These are phyloP conservation scores for Trichoderma sp. DNA, from an alignment of 2,329 filamentous ascomycete species.

Conservation along the genomic window DNA sequence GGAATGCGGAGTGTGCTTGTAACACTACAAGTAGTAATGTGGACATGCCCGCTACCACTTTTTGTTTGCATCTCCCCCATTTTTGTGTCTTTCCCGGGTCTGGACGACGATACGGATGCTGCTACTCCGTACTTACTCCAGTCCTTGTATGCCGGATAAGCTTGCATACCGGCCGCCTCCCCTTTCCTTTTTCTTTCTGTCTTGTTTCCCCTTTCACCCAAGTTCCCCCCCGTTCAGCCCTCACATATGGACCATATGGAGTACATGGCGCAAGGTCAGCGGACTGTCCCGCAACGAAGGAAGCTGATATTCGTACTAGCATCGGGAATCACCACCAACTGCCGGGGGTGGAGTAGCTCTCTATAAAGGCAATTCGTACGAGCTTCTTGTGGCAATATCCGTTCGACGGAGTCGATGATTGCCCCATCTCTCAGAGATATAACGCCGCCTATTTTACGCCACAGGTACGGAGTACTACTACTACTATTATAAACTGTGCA, in stretches of 20 bases:
- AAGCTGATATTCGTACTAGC: not conserved
- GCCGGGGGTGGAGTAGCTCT: conserved; percentile 1
- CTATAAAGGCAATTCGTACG: not conserved
- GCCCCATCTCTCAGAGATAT: not conserved
- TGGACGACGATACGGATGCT: not conserved
- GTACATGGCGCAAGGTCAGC: conserved; percentile 12
- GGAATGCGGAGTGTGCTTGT: conserved; percentile 1
- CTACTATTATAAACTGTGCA: not conserved
- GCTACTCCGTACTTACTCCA: no score
- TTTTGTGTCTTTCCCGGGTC: not conserved
- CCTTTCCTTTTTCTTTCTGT: not conserved
- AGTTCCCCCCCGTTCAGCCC: not conserved
- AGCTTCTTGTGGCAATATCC: not conserved
- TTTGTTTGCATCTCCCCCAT: not conserved
- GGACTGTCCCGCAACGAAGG: not conserved
- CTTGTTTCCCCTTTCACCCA: not conserved
- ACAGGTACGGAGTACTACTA: not conserved
- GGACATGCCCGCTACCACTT: not conserved
- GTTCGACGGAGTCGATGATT: not conserved
- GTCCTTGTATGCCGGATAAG: not conserved
- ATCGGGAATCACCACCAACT: not conserved
- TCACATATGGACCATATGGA: conserved; percentile 10
- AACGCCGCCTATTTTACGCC: not conserved
- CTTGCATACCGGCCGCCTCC: not conserved
- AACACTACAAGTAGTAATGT: not conserved